Percentiles rank a stretch among this genome's conserved stretches.
Evolutionary conservation across 768 basidiomycete species (phyloP).

Genomic region (Tricholoma furcatifolium): DNA sequence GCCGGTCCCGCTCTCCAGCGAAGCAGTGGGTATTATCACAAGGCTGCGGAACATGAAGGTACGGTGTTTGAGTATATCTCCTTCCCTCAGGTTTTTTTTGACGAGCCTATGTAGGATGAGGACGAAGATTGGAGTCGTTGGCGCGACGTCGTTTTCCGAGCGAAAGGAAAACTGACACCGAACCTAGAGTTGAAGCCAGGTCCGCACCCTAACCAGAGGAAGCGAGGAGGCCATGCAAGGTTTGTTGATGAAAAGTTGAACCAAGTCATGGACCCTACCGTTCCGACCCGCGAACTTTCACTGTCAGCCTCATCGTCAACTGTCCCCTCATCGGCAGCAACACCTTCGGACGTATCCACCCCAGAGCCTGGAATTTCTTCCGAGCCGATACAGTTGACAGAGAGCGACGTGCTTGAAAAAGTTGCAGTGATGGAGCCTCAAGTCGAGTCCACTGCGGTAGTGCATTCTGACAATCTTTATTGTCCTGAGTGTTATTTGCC

Average conservation of each 20-base stretch:
- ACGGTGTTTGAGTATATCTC: slow-evolving; percentile 8
- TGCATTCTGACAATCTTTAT: slow-evolving; percentile 51
- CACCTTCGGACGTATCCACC: slow-evolving; percentile 14
- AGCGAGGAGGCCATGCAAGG: slow-evolving; percentile 54
- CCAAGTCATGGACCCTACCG: slow-evolving; percentile 11
- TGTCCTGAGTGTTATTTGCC: slow-evolving; percentile 93
- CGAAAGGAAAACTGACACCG: slow-evolving; percentile 59
- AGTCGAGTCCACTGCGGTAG: slow-evolving; percentile 34
- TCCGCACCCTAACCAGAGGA: slow-evolving; percentile 60
- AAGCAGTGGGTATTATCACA: slow-evolving; percentile 79
- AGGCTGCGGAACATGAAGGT: slow-evolving; percentile 83
- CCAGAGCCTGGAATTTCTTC: slow-evolving; percentile 14
- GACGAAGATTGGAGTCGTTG: slow-evolving; percentile 88
- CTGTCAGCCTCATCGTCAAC: slow-evolving; percentile 9
- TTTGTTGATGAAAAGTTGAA: slow-evolving; percentile 27
- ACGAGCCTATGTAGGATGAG: slow-evolving; percentile 55
- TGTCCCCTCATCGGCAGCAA: slow-evolving; percentile 6
- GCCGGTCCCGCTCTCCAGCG: slow-evolving; percentile 72
- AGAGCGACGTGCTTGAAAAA: slow-evolving; percentile 49
- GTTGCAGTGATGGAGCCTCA: slow-evolving; percentile 37
- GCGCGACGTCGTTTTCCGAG: slow-evolving; percentile 82
- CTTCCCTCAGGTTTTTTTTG: background rate
- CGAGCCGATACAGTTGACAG: slow-evolving; percentile 37
- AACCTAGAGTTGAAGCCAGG: slow-evolving; percentile 46
- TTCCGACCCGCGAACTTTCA: background rate